These are phyloP conservation scores for Rhizopogon salebrosus DNA, from an alignment of 768 basidiomycete species.

Conservation along the genomic window DNA sequence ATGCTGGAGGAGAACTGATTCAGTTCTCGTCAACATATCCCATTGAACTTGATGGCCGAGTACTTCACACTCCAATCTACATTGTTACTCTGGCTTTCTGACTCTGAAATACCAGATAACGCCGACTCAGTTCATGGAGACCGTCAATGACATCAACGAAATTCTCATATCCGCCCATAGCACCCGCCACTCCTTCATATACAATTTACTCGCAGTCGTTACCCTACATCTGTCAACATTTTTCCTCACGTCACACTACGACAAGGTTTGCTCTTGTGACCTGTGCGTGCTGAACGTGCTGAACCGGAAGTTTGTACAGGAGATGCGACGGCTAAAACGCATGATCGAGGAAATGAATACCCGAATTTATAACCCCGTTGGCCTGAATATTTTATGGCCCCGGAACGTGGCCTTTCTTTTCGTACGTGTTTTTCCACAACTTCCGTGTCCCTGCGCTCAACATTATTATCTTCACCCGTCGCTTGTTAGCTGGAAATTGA, in stretches of 20 bases:
- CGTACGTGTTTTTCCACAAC: slow-evolving; percentile 52
- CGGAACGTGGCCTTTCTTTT: slow-evolving; percentile 83
- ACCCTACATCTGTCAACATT: slow-evolving; percentile 77
- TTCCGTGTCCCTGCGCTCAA: background rate
- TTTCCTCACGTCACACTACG: slow-evolving; percentile 71
- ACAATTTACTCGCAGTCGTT: slow-evolving; percentile 75
- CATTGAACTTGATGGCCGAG: slow-evolving; percentile 88
- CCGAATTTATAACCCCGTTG: slow-evolving; percentile 76
- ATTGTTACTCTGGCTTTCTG: background rate
- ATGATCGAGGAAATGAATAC: slow-evolving; percentile 67
- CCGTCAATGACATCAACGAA: slow-evolving; percentile 88
- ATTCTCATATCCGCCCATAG: slow-evolving; percentile 84
- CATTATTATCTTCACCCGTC: background rate
- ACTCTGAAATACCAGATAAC: slow-evolving; percentile 55
- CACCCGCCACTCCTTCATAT: slow-evolving; percentile 60
- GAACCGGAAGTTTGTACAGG: slow-evolving; percentile 38
- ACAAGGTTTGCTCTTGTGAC: slow-evolving; percentile 47
- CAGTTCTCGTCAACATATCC: slow-evolving; percentile 91
- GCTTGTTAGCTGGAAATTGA: slow-evolving; percentile 82
- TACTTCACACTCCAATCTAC: slow-evolving; percentile 32
- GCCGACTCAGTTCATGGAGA: slow-evolving; percentile 84
- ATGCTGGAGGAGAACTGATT: slow-evolving; percentile 80
- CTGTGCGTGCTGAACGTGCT: slow-evolving; percentile 4
- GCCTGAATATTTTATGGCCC: slow-evolving; percentile 86
- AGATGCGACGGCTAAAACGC: slow-evolving; percentile 63